phyloP scores from a whole-genome alignment of 164 flowering plant species.

The Saururus chinensis region DNA sequence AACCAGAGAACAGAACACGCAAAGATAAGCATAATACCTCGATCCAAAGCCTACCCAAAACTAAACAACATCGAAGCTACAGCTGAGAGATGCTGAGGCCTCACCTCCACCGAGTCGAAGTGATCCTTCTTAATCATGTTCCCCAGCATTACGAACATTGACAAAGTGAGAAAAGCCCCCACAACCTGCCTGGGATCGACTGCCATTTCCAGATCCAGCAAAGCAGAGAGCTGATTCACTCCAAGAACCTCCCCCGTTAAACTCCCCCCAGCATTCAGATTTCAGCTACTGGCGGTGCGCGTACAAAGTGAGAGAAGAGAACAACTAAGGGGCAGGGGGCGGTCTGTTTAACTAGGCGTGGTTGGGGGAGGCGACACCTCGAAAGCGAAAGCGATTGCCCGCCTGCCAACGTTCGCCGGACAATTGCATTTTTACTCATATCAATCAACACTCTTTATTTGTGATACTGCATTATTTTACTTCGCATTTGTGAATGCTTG shows the following conservation, averaged over 20 bases:
- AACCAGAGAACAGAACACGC: not conserved
- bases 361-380: not conserved
- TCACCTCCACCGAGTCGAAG: constrained; percentile 23
- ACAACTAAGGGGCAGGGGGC: constrained; percentile 3
- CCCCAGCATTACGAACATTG: constrained; percentile 92
- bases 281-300: not conserved
- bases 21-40: not conserved
- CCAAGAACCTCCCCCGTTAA: too few relatives aligned
- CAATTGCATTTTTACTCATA: too few relatives aligned
- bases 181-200: constrained; percentile 80
- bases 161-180: constrained; percentile 71
- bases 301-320: not conserved
- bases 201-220: constrained; percentile 23
- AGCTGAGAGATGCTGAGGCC: not conserved
- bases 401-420: constrained; percentile 5
- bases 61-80: not conserved
- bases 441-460: too few relatives aligned
- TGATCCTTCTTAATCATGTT: constrained; percentile 91
- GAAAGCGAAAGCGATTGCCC: constrained; percentile 2
- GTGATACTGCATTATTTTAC: too few relatives aligned
- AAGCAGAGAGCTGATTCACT: not conserved
- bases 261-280: constrained; percentile 1
- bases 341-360: not conserved
- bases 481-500: not conserved
- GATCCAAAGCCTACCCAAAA: not conserved